A percentile compares a stretch with the other conserved stretches of the same genome.
Evolutionary conservation across 1,284 basidiomycete genomes (phyloP).

Genomic region (Moesziomyces antarcticus): DNA sequence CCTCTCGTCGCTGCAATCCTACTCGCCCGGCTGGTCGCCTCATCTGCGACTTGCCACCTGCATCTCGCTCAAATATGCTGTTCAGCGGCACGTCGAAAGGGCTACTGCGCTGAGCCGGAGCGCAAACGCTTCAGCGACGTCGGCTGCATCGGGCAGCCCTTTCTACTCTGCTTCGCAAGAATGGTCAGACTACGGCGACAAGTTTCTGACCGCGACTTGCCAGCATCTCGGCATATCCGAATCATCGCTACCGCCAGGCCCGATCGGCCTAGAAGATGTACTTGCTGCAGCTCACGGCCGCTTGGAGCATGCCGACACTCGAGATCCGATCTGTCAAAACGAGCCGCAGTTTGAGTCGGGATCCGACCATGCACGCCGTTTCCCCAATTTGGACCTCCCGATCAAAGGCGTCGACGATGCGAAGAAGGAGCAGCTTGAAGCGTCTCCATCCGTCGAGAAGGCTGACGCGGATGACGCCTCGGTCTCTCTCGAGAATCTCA

Average conservation of each 20-base stretch:
- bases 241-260: constrained; percentile 50
- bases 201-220: constrained; percentile 61
- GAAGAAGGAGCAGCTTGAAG: neutral
- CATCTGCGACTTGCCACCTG: constrained; percentile 53
- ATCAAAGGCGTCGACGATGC: constrained; percentile 42
- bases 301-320: constrained; percentile 19
- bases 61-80: constrained; percentile 60
- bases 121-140: neutral
- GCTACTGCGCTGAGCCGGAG: constrained; percentile 17
- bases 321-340: constrained; percentile 17
- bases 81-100: constrained; percentile 37
- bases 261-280: constrained; percentile 53
- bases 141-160: neutral
- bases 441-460: neutral
- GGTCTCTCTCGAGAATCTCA: constrained; percentile 12
- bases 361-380: constrained; percentile 37
- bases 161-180: constrained; percentile 19
- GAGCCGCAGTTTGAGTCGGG: constrained; percentile 42
- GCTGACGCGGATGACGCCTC: constrained; percentile 1
- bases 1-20: constrained; percentile 52
- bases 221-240: constrained; percentile 58
- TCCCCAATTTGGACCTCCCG: constrained; percentile 40
- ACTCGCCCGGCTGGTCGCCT: constrained; percentile 56
- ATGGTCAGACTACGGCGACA: constrained; percentile 52
- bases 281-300: constrained; percentile 41